phyloP scores from a whole-genome alignment of 75 land plant genomes.

The Pinus taeda region DNA sequence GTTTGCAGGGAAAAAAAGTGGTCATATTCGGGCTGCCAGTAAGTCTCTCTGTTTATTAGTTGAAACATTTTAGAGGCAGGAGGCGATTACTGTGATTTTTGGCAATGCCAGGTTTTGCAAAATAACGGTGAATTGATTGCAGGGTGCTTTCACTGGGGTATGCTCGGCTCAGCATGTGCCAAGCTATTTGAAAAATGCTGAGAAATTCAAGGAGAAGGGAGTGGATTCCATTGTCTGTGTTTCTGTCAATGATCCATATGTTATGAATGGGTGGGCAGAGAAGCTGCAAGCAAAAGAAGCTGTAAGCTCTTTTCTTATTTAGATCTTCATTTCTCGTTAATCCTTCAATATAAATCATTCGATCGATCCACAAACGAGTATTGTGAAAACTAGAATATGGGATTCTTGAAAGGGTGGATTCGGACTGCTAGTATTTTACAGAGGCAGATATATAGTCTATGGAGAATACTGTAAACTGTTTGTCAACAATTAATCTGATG shows the following conservation, averaged over 20 bases:
- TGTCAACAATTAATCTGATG: too few species aligned
- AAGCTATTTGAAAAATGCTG: constrained; percentile 80
- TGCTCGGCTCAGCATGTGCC: constrained; percentile 88
- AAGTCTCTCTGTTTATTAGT: too few species aligned
- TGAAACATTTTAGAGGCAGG: too few species aligned
- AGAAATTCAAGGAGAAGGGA: constrained; percentile 86
- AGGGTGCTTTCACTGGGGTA: constrained; percentile 98
- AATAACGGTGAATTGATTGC: not conserved
- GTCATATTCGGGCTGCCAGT: constrained; percentile 96
- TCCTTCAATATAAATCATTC: not conserved
- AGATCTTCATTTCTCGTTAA: not conserved
- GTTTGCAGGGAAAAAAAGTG: constrained; percentile 83
- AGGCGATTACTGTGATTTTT: not conserved
- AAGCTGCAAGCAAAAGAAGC: constrained; percentile 82
- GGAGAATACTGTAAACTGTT: too few species aligned
- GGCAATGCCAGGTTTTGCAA: not conserved
- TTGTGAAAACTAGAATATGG: not conserved
- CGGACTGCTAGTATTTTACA: not conserved
- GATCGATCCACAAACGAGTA: not conserved
- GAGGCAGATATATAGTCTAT: too few species aligned
- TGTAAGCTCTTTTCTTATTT: constrained; percentile 38
- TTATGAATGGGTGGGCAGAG: constrained; percentile 94
- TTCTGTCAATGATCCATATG: constrained; percentile 95
- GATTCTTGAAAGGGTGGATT: not conserved
- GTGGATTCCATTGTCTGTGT: constrained; percentile 92